Evolutionary conservation across 108 stramenopile genomes (phyloP).

Genomic region (Parietichytrium sp.): DNA sequence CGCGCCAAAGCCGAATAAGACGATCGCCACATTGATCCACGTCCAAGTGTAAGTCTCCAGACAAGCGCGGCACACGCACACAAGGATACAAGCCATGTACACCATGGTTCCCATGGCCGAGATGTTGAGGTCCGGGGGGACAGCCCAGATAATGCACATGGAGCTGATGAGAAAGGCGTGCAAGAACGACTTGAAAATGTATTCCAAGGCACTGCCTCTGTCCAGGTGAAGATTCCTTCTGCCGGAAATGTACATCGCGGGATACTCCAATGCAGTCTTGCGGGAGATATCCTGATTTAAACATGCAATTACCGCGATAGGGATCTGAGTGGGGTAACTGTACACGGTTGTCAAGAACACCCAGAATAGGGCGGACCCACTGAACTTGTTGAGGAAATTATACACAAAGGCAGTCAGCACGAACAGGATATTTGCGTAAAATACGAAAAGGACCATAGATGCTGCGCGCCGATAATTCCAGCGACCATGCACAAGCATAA

Average conservation of each 20-base stretch:
- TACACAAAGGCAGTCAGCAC: conserved; percentile 55
- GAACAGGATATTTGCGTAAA: conserved; percentile 70
- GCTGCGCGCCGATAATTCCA: conserved; percentile 58
- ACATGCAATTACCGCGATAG: conserved; percentile 57
- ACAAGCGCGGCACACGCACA: neutral
- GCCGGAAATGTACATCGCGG: conserved; percentile 48
- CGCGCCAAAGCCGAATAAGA: neutral
- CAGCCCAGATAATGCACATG: neutral
- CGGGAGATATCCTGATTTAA: conserved; percentile 61
- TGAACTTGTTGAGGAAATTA: conserved; percentile 55
- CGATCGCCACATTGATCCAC: neutral
- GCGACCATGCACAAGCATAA: conserved; percentile 59
- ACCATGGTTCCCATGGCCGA: neutral
- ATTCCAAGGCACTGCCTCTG: neutral
- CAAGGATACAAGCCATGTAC: neutral
- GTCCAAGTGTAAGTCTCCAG: neutral
- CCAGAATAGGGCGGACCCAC: conserved; percentile 48
- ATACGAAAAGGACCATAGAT: conserved; percentile 59
- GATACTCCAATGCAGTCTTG: conserved; percentile 50
- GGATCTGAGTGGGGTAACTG: conserved; percentile 51
- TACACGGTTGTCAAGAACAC: conserved; percentile 46
- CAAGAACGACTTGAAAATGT: conserved; percentile 1
- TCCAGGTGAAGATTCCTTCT: neutral
- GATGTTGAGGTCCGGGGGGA: neutral
- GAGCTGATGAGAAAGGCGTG: neutral